These are phyloP conservation scores for Aspergillus sparsus DNA, from an alignment of 495 filamentous ascomycete genomes.

Conservation along the genomic window DNA sequence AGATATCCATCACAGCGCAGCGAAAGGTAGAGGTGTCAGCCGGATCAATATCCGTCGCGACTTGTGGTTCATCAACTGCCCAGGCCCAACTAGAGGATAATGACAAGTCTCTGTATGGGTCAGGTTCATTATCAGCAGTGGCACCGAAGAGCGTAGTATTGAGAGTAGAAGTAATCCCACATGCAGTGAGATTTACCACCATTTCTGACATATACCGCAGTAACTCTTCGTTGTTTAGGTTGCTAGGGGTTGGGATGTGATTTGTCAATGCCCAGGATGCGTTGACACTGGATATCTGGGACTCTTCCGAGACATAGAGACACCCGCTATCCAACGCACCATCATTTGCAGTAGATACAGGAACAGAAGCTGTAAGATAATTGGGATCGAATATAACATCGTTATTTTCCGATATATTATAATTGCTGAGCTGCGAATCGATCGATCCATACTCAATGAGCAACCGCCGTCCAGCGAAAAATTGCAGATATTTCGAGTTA, in stretches of 20 bases:
- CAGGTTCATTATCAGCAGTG: constrained; percentile 49
- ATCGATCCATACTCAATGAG: constrained; percentile 56
- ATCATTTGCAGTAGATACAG: constrained; percentile 28
- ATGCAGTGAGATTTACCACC: constrained; percentile 49
- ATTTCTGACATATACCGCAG: constrained; percentile 34
- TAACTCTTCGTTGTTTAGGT: constrained; percentile 34
- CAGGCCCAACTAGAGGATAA: constrained; percentile 60
- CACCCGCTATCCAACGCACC: constrained; percentile 53
- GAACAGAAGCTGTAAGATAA: constrained; percentile 36
- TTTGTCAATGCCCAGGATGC: constrained; percentile 58
- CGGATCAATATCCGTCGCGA: constrained; percentile 23
- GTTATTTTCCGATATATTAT: constrained; percentile 47
- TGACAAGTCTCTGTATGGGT: constrained; percentile 53
- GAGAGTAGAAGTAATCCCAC: constrained; percentile 59
- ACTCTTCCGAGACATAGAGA: constrained; percentile 44
- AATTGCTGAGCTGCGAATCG: constrained; percentile 56
- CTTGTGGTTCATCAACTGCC: constrained; percentile 55
- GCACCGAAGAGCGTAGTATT: constrained; percentile 54
- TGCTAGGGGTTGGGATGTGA: constrained; percentile 31
- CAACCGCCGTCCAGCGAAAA: constrained; percentile 50
- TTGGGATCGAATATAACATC: constrained; percentile 46
- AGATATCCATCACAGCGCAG: constrained; percentile 55
- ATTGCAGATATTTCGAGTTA: constrained; percentile 55
- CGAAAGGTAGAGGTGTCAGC: constrained; percentile 35
- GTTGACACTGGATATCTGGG: constrained; percentile 47